Evolutionary conservation across 148 eudicot species (phyloP).

Genomic region (Camellia sinensis): DNA sequence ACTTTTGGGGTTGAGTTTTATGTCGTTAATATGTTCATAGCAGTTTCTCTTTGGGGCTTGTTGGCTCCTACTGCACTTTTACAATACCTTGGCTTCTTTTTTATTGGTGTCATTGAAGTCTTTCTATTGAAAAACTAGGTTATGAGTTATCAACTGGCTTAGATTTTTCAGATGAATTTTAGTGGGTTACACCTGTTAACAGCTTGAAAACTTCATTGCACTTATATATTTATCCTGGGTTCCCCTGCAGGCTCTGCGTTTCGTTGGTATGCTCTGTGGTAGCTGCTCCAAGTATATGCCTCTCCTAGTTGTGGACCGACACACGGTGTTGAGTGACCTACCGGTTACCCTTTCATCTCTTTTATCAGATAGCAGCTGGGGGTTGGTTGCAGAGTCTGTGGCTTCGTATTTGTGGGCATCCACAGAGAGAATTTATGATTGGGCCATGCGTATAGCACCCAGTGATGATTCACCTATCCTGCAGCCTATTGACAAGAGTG

Average conservation of each 20-base stretch:
- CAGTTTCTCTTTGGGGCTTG: neutral
- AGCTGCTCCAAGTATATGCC: slow-evolving; percentile 79
- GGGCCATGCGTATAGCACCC: slow-evolving; percentile 29
- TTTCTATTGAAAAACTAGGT: neutral
- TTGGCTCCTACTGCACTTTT: neutral
- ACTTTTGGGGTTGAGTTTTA: too few relatives aligned
- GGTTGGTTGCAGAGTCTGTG: slow-evolving; percentile 45
- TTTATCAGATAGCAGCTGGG: slow-evolving; percentile 48
- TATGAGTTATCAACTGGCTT: neutral
- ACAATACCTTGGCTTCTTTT: neutral
- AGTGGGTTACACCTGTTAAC: neutral
- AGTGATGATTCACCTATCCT: slow-evolving; percentile 21
- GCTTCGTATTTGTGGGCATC: slow-evolving; percentile 53
- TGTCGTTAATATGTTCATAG: neutral
- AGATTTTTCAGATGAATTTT: neutral
- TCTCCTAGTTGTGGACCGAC: slow-evolving; percentile 49
- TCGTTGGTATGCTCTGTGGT: slow-evolving; percentile 68
- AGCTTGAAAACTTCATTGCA: neutral
- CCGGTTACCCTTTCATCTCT: slow-evolving; percentile 68
- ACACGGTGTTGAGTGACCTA: slow-evolving; percentile 57
- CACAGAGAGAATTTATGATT: slow-evolving; percentile 51
- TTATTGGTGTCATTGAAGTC: neutral
- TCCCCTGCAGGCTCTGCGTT: slow-evolving; percentile 56
- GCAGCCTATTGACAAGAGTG: slow-evolving; percentile 48
- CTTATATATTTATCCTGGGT: neutral